Base-by-base conservation (phyloP, 1,284 basidiomycete genomes). In the Microstroma glucosiphilum region DNA sequence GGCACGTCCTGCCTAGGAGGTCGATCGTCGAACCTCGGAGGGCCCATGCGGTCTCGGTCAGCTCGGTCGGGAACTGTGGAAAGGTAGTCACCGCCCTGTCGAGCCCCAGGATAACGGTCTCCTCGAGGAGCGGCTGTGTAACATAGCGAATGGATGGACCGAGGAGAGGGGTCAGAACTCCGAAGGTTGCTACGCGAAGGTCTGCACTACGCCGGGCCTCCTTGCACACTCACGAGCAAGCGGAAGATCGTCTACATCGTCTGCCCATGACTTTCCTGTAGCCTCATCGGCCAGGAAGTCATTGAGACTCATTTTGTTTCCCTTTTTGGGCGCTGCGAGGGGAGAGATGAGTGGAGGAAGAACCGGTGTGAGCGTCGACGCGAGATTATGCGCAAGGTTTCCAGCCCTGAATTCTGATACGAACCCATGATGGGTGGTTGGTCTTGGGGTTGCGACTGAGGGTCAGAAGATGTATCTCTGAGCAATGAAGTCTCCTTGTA, bases 1-100 rank as follows among this genome's bases (percentile, higher is more conserved):
- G 96, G 93, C 15, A 97, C 83, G 79, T 98, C 94, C 76, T 93
- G 91, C 66, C 92, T 87, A 57, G 85, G 68, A 40, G 73, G 68
- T 19, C 69, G 66, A 46, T 73, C 71, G 12, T 54, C 25, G 13
- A 42, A 57, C 54, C 68, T 66, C 59, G 26, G 55, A 59, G 21
- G 65, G 55, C 21, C 37, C 48, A 15, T 55, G 54, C 71, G 69
- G 60, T 69, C 69, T 53, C 68, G 69, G 56, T 68, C 71, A 55
- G 64, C 67, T 43, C 72, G 67, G 65, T 75, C 72, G 48, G 73
- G 73, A 12, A 68, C 62, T 46, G 57, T 61, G 61, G 70, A 62
- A 26, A 74, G 64, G 54, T 55, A 70, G 63, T 69, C 71, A 42
- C 68, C 73, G n/a, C 69, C 69, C 21, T 66, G 49, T 40, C 68